Percentiles rank a stretch among this genome's conserved stretches.
Evolutionary conservation across 768 basidiomycete species (phyloP).

Genomic region (Mrakia hoshinonis): DNA sequence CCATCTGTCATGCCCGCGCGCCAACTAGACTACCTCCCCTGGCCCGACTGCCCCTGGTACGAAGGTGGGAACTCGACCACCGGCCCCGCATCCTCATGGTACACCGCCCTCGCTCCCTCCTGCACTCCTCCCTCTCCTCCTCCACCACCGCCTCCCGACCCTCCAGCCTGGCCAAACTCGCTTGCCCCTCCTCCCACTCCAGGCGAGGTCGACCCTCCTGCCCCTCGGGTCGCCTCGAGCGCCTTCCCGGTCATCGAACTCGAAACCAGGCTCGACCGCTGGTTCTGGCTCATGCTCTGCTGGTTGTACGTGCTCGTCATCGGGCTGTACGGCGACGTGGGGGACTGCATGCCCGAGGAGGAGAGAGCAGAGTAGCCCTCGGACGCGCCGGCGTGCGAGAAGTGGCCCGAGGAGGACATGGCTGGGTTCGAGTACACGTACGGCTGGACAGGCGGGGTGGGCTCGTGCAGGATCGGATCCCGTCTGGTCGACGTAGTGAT

Average conservation of each 20-base stretch:
- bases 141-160: neutral
- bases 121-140: neutral
- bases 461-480: neutral
- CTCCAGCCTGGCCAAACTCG: too few species aligned
- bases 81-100: neutral
- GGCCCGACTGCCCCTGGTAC: too few species aligned
- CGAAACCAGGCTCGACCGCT: neutral
- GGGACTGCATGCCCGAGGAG: neutral
- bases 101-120: neutral
- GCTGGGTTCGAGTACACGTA: too few species aligned
- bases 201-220: neutral
- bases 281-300: too few species aligned
- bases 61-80: neutral
- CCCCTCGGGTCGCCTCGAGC: neutral
- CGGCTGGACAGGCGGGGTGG: neutral
- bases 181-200: neutral
- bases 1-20: too few species aligned
- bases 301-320: neutral
- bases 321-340: neutral
- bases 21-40: too few species aligned
- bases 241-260: neutral
- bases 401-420: neutral
- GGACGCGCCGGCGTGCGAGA: neutral
- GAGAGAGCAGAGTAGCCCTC: too few species aligned
- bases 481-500: neutral